Evolutionary conservation across 495 filamentous ascomycete genomes (phyloP), one percentile per base, ranked within the genome.

Genomic region (Penicillium ucsense): DNA sequence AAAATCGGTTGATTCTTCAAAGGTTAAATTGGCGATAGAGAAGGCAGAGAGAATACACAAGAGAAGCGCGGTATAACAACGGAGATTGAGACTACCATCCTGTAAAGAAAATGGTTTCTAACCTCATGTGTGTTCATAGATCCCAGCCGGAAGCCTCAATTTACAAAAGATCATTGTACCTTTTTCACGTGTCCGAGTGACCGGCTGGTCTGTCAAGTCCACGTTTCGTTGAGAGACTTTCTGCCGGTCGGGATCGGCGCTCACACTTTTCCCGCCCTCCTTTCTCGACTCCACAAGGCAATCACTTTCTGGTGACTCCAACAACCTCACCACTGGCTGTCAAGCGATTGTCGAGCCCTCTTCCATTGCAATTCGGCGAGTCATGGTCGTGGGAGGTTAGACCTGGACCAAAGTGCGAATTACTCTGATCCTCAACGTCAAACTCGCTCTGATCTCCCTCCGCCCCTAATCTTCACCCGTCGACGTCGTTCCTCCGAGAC

Each of bases 241-340:
- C 51, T 54, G 54, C 51, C 56, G 50, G 52, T 43, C 52, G 51
- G 39, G 52, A 60, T 60, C 51, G 50, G 51, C 51, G 35, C 42
- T 60, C 59, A 53, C 56, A 61, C 40, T 62, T 62, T 62, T 62
- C 56, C 59, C 59, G 56, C 55, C 56, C 58, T 55, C 59, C 59
- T 56, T 61, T 59, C 55, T 52, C 32, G 41, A 53, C 55, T 61
- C 56, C 56, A 57, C 56, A 52, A 56, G 53, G 51, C 56, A 53
- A 45, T 54, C 51, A 54, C 56, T 50, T 57, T 49, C 49, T 41
- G 41, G 45, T 20, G 41, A 50, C 47, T 44, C 47, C 44, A 51
- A 43, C 41, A 34, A 43, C 41, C 20, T 6, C 3, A 47, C 45
- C 12, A 31, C 39, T 6, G 39, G 35, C 11, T 33, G 7, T 46